Percentiles rank a stretch among this genome's conserved stretches.
Evolutionary conservation across 176 grass and related monocot genomes (phyloP).

Genomic region (Zoysia japonica): DNA sequence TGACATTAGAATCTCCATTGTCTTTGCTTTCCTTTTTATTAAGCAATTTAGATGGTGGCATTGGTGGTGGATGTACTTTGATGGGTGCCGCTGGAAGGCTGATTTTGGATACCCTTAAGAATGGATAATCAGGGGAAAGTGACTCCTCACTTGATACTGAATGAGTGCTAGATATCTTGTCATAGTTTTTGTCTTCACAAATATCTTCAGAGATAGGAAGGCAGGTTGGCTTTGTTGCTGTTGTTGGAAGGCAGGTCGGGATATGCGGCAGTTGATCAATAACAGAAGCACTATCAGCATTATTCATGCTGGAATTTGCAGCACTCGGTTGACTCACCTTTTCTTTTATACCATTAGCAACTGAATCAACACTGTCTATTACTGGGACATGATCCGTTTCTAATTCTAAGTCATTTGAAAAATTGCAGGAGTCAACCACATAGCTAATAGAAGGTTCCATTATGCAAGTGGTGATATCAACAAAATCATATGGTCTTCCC

Average conservation of each 20-base stretch:
- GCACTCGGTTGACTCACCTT: constrained; percentile 24
- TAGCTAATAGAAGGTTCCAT: constrained; percentile 61
- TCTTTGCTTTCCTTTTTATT: constrained; percentile 42
- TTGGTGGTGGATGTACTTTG: constrained; percentile 58
- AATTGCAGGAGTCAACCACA: constrained; percentile 50
- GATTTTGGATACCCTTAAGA: constrained; percentile 58
- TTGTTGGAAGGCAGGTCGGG: constrained; percentile 10
- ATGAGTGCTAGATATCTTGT: constrained; percentile 50
- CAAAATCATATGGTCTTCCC: constrained; percentile 45
- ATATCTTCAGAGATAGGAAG: constrained; percentile 40
- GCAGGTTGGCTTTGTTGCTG: constrained; percentile 8
- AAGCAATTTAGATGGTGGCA: constrained; percentile 52
- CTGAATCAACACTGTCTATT: constrained; percentile 25
- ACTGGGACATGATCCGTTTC: constrained; percentile 24
- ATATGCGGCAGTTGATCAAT: constrained; percentile 37
- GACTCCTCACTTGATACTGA: constrained; percentile 61
- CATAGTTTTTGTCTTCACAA: constrained; percentile 40
- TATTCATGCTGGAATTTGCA: constrained; percentile 33
- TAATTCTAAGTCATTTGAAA: constrained; percentile 45
- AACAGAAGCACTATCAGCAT: constrained; percentile 24
- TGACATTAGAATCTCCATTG: constrained; percentile 54
- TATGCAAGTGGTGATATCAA: constrained; percentile 52
- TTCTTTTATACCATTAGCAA: constrained; percentile 37
- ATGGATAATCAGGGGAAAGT: constrained; percentile 51
- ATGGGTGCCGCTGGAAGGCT: constrained; percentile 54